Evolutionary conservation across 176 grass and related monocot species (phyloP), one percentile per base, ranked within the genome.

Genomic region (Zea luxurians): DNA sequence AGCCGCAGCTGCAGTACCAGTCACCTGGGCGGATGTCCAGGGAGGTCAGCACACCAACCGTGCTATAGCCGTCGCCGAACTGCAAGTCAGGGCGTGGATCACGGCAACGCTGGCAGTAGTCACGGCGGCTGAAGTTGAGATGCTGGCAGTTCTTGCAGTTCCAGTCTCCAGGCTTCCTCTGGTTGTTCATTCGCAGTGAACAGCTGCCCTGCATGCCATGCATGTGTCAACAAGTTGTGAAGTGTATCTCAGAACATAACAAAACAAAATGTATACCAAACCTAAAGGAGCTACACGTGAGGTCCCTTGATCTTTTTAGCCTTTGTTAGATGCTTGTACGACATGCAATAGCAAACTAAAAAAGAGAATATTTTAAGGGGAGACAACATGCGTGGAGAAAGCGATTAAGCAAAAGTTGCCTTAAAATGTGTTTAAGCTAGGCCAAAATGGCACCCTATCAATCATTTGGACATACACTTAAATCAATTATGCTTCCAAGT

Each of bases 111-210:
- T 95, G 96, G 77, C 96, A 99, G 75, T 85, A 88, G 63, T 95
- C 92, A 16, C 96, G 96, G 27, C 92, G 88, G 84, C 92, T 78
- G 79, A 99, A 99, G 83, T 99, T 99, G 43, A 92, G 88, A 75
- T 99, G 86, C 57, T 95, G 41, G 86, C 96, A 99, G 17, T 77
- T 89, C 36, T 77, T 80, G 86, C 96, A 99, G 85, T 87, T 92
- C 96, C 96, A 99, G 72, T 99, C 96, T 55, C 96, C 96, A 45
- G 92, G 92, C 86, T 95, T 94, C 92, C 88, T 86, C 76, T 85
- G 78, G 66, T 65, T 83, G 80, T 83, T 89, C 92, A 91, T 91
- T 84, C 83, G 75, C 81, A 84, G 78, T 87, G 20, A 37, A 54
- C 38, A 15, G 67, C 66, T 66, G 50, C 4, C 52, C 78, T 85